These are phyloP conservation scores for Oryza punctata DNA, from an alignment of 176 grass and related monocot species.

Conservation along the genomic window DNA sequence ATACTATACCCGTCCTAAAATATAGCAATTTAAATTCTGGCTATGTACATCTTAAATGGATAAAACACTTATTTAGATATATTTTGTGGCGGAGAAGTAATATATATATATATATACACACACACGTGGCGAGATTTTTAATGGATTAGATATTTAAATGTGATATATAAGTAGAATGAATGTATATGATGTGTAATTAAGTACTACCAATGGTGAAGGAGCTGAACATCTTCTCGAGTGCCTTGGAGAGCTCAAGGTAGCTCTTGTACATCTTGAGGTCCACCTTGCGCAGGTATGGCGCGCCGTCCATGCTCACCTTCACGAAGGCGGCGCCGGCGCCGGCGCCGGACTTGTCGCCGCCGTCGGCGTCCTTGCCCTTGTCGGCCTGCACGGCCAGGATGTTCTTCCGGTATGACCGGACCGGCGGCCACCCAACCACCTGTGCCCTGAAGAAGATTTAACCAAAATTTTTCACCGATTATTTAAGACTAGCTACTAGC, in stretches of 20 bases:
- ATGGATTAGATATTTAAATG: no score
- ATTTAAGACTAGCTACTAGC: neutral
- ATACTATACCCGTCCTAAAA: no score
- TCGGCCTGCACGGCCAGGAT: conserved; percentile 69
- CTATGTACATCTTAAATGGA: no score
- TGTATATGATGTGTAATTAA: neutral
- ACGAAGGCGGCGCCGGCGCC: conserved; percentile 44
- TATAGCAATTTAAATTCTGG: no score
- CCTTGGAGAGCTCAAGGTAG: conserved; percentile 90
- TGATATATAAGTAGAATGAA: no score
- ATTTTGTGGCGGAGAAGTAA: no score
- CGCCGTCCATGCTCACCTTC: conserved; percentile 97
- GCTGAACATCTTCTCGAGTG: conserved; percentile 92
- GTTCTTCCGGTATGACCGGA: conserved; percentile 94
- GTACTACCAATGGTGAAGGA: conserved; percentile 78
- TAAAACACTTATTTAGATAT: no score
- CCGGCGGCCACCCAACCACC: conserved; percentile 95
- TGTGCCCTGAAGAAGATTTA: conserved; percentile 54
- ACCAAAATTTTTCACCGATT: neutral
- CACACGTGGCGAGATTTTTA: no score
- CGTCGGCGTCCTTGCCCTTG: conserved; percentile 24
- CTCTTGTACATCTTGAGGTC: conserved; percentile 87
- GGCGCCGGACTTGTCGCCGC: conserved; percentile 34
- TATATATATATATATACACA: no score
- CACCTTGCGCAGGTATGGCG: conserved; percentile 89